Evolutionary conservation across 2,329 filamentous ascomycete species (phyloP), one percentile per base, ranked within the genome.

Genomic region (Phyllosticta citribraziliensis): DNA sequence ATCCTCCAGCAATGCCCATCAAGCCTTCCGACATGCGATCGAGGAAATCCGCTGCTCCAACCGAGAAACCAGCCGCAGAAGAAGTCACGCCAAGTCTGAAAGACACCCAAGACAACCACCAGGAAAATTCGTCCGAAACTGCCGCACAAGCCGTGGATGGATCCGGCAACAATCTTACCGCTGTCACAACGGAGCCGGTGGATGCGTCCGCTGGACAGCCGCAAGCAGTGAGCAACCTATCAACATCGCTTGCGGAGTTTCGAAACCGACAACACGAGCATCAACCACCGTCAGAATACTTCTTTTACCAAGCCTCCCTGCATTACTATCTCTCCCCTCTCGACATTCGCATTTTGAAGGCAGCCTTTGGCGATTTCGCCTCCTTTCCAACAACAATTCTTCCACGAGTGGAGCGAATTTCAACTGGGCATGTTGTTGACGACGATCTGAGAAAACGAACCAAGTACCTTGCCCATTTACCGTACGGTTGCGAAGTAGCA

Each of bases 281-380:
- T 57, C 68, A 73, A 24, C 72, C 73, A 3, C 76, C 78, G 1
- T 72, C 77, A 19, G 82, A 85, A 61, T 96, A 93, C 67, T 91
- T 88, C 74, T 97, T 96, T 72, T 97, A 96, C 74, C 89, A 91
- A 66, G 88, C 90, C 0, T 82, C 92, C 1, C 87, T 89, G 22
- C 92, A 97, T 67, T 88, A 95, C 56, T 97, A 96, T 67, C 82
- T 97, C 3, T 95, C 91, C 0, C 88, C 92, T 0, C 80, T 97
- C 35, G 92, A 97, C 70, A 97, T 97, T 64, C 86, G 92, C 57
- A 96, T 97, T 64, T 79, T 97, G 33, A 96, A 95, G 75, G 85
- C 90, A 1, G 90, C 91, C 53, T 97, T 94, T 69, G 91, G 90
- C 2, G 83, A 87, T 20, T 97, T 94, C 71, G 83, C 87, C 1